phyloP scores from a whole-genome alignment of 2,329 filamentous ascomycete genomes.

The Scedosporium apiospermum region DNA sequence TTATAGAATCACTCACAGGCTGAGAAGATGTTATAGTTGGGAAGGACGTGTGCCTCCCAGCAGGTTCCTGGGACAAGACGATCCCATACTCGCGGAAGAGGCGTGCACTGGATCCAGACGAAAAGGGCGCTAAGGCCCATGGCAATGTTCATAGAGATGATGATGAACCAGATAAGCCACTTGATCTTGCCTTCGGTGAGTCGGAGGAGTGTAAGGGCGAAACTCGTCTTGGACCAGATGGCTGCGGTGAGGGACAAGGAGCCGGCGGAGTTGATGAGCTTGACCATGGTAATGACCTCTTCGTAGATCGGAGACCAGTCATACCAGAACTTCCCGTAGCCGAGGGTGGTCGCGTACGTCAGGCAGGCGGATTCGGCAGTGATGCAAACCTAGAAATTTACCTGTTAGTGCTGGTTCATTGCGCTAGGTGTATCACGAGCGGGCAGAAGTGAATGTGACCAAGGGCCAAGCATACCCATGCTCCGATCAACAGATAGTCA shows the following conservation, averaged over 20 bases:
- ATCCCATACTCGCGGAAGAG: conserved; percentile 14
- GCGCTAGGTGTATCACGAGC: too few species aligned
- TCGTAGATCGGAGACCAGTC: conserved; percentile 5
- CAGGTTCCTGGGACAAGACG: conserved; percentile 16
- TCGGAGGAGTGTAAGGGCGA: conserved; percentile 19
- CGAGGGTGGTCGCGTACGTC: conserved; percentile 7
- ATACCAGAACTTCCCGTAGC: conserved; percentile 12
- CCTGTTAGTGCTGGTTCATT: not conserved
- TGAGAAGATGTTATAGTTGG: conserved; percentile 12
- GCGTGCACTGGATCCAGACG: conserved; percentile 14
- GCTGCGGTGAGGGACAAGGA: conserved; percentile 17
- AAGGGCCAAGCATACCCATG: conserved; percentile 15
- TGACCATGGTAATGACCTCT: not conserved
- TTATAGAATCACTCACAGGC: conserved; percentile 5
- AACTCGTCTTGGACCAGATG: conserved; percentile 20
- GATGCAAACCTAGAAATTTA: conserved; percentile 7
- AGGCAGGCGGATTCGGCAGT: conserved; percentile 8
- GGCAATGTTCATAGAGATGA: conserved; percentile 15
- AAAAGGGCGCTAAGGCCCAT: conserved; percentile 14
- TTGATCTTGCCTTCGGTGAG: conserved; percentile 12
- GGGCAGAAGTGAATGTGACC: not conserved
- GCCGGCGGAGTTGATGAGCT: conserved; percentile 12
- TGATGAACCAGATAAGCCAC: conserved; percentile 15
- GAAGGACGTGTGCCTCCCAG: conserved; percentile 13
- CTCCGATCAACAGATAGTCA: conserved; percentile 15